Percentiles rank a stretch among this genome's conserved stretches.
Evolutionary conservation across 2,329 filamentous ascomycete species (phyloP).

Genomic region (Fusarium coffeatum): DNA sequence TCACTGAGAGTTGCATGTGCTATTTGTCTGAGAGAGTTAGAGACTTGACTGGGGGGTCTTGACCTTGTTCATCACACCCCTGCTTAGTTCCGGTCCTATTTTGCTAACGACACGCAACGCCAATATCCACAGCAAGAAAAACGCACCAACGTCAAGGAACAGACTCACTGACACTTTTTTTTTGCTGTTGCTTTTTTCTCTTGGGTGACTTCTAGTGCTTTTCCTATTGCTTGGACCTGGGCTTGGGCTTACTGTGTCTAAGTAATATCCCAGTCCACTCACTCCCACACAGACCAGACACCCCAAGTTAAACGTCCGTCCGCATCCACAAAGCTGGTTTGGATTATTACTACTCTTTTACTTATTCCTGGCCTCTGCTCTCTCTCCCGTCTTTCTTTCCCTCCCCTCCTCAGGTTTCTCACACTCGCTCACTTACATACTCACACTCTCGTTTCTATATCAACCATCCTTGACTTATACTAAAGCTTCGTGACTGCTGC

Average conservation of each 20-base stretch:
- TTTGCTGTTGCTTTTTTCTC: constrained; percentile 31
- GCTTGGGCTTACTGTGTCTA: constrained; percentile 23
- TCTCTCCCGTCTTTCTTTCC: constrained; percentile 15
- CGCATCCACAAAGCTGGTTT: constrained; percentile 42
- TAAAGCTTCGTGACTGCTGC: constrained; percentile 16
- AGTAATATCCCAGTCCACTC: constrained; percentile 8
- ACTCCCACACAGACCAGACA: constrained; percentile 24
- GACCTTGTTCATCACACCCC: constrained; percentile 21
- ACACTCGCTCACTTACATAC: not conserved
- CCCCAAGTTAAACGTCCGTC: constrained; percentile 13
- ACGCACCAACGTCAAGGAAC: constrained; percentile 18
- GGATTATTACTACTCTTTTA: constrained; percentile 42
- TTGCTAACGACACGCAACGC: constrained; percentile 36
- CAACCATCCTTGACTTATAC: constrained; percentile 21
- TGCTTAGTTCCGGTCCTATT: constrained; percentile 21
- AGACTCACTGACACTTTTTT: constrained; percentile 10
- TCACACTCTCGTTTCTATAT: constrained; percentile 33
- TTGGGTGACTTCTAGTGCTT: constrained; percentile 2
- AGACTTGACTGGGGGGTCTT: constrained; percentile 31
- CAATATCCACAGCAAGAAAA: constrained; percentile 5
- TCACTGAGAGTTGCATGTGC: constrained; percentile 6
- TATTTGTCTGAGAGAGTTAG: constrained; percentile 40
- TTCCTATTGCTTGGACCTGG: constrained; percentile 26
- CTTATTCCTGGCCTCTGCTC: constrained; percentile 33
- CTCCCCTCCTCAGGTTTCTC: constrained; percentile 31